Base-by-base conservation (phyloP, 768 basidiomycete species). In the Boletus reticuloceps region DNA sequence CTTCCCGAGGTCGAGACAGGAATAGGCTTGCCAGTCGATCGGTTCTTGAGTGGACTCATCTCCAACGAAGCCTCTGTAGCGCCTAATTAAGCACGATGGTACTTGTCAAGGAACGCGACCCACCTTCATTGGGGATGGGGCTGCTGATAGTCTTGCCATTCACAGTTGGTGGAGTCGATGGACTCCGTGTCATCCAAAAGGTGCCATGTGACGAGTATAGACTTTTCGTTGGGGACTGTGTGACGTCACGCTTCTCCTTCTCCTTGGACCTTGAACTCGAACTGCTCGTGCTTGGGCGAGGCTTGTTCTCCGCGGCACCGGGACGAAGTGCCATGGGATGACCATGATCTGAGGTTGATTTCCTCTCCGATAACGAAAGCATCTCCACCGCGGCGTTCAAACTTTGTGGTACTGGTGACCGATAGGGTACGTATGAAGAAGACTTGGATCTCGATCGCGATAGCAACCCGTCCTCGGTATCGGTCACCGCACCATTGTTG, bases 21-120 rank as follows among this genome's bases (percentile, higher is more conserved):
- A 49, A 90, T 89, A 19, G 90, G 89, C 60, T 79, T 77, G 20
- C 82, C 82, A 8, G 75, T 73, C 8, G 76, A 75, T 42, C 85
- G 78, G 63, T 84, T 80, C 73, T 86, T 86, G 22, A 91, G 81
- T 36, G 91, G 90, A 60, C 83, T 88, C 82, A 93, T 82, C 53
- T 85, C 78, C 63, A 82, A 64, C 1, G 86, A 88, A 16, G 88
- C 88, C 67, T 83, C 91, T 74, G 54, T 37, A 22, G 19, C 50
- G 52, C 48, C 37, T 36, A 51, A 36, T 59, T 40, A 59, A 37
- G 34, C 20, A 40, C 34, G 22, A 17, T 9, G n/a, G 34, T 17
- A 46, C 13, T 44, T n/a, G 31, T 45, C 47, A 31, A 49, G 9
- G 40, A 53, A 48, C 37, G 20, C 20, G 45, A 48, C 79, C 54